Base-by-base conservation (phyloP, 129 eudicot genomes). In the Helichrysum umbraculigerum region DNA sequence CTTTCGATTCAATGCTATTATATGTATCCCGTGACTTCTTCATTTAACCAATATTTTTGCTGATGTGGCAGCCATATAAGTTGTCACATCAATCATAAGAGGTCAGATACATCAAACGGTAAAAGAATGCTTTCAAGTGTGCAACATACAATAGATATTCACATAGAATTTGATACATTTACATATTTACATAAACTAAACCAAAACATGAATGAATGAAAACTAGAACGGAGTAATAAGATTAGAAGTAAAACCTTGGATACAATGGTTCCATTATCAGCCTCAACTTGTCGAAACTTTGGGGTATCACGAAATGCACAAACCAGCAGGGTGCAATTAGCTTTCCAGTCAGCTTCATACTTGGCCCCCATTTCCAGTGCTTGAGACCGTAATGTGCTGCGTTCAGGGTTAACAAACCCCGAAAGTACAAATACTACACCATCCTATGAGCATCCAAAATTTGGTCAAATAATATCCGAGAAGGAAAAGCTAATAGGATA, bases 331-430 rank as follows among this genome's bases (percentile, higher is more conserved):
- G 97, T 95, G 89, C 96, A 87, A 37, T 82, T 80, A 9, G 88
- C 64, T 76, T 85, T 89, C 97, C 99, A 88, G 80, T 95, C 99
- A 62, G 80, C 92, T 78, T 91, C 92, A 91, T 79, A 95, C 70
- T 86, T 83, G 17, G 97, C 96, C 59, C 99, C 97, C 96, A 95
- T 87, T 82, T 95, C 96, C 87, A 95, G 74, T 21, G 92, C 96
- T 72, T 82, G 95, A 41, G 96, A 95, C 73, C 97, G 76, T 80
- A 95, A 80, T 8, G 63, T 79, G 71, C 89, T 78, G n/a, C 97
- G 90, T 76, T 95, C 97, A 6, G 99, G 99, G 70, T 91, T 91
- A 64, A 94, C 88, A 86, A 94, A 91, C 62, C 99, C 97, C 2
- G 99, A 95, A 30, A 91, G 95, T 47, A 77, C 97, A 87, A 95